A percentile compares a stretch with the other conserved stretches of the same genome.
Evolutionary conservation across 192 early-diverging fungal species (phyloP).

Genomic region (Backusella tarrabulga): DNA sequence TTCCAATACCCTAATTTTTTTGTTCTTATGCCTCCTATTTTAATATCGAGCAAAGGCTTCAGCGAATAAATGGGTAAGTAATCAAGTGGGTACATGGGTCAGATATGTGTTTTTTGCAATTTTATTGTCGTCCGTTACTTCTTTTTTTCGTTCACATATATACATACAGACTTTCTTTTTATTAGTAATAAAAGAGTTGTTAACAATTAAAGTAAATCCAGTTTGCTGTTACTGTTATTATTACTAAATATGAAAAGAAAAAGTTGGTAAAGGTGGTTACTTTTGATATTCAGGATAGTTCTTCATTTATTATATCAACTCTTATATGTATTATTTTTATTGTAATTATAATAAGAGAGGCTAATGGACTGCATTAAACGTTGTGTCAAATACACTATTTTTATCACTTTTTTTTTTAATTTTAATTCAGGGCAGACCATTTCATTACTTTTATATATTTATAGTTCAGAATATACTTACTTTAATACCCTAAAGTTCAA

Average conservation of each 20-base stretch:
- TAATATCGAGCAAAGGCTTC: neutral
- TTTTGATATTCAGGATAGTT: neutral
- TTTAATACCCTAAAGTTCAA: neutral
- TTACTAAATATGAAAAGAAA: neutral
- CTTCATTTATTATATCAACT: neutral
- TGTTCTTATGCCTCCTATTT: neutral
- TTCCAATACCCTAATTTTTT: neutral
- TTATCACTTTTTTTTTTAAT: neutral
- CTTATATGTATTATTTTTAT: neutral
- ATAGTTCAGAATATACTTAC: neutral
- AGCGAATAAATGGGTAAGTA: neutral
- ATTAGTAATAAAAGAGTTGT: neutral
- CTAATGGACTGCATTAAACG: neutral
- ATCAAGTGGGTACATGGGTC: neutral
- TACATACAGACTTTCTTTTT: neutral
- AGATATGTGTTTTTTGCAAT: neutral
- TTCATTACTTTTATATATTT: neutral
- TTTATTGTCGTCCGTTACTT: neutral
- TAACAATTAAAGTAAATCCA: neutral
- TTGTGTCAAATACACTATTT: neutral
- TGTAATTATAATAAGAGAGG: neutral
- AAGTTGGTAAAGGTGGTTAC: neutral
- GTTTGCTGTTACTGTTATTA: neutral
- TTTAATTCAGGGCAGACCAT: constrained; percentile 1
- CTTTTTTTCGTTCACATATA: neutral